Evolutionary conservation across 202 grass and related monocot species (phyloP).

Genomic region (Tripidium arundinaceum): DNA sequence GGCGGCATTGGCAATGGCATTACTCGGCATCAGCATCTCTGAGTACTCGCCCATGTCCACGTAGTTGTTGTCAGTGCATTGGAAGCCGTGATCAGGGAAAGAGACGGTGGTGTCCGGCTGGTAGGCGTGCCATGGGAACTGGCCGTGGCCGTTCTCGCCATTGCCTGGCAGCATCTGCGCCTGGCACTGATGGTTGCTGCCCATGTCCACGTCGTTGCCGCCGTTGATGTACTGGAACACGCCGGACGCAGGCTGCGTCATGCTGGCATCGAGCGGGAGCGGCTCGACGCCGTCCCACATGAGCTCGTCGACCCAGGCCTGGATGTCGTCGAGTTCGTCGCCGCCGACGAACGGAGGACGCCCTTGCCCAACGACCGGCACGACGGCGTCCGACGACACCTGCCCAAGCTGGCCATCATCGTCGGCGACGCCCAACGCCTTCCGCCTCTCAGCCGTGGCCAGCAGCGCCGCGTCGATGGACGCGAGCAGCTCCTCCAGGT

Average conservation of each 20-base stretch:
- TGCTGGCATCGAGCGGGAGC: neutral
- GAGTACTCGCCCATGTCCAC: neutral
- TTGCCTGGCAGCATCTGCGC: neutral
- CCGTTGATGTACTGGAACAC: neutral
- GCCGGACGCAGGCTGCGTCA: neutral
- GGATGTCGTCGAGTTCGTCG: neutral
- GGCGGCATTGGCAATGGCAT: neutral
- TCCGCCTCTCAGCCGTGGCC: conserved; percentile 10
- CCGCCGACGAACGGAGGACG: neutral
- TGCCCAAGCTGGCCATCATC: neutral
- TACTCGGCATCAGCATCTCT: neutral
- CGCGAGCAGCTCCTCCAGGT: conserved; percentile 17
- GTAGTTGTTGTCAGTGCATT: neutral
- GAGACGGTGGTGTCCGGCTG: neutral
- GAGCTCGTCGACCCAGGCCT: neutral
- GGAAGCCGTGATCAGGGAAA: neutral
- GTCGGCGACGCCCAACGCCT: neutral
- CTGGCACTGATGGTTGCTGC: neutral
- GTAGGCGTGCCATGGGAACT: neutral
- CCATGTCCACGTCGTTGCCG: neutral
- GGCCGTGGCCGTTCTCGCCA: neutral
- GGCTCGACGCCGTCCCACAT: neutral
- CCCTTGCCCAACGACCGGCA: neutral
- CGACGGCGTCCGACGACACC: neutral
- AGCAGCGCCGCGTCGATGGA: conserved; percentile 20